Percentiles rank a stretch among this genome's conserved stretches.
These are phyloP conservation scores for Halophytophthora batemanensis DNA, from an alignment of 352 stramenopile genomes.

Conservation along the genomic window DNA sequence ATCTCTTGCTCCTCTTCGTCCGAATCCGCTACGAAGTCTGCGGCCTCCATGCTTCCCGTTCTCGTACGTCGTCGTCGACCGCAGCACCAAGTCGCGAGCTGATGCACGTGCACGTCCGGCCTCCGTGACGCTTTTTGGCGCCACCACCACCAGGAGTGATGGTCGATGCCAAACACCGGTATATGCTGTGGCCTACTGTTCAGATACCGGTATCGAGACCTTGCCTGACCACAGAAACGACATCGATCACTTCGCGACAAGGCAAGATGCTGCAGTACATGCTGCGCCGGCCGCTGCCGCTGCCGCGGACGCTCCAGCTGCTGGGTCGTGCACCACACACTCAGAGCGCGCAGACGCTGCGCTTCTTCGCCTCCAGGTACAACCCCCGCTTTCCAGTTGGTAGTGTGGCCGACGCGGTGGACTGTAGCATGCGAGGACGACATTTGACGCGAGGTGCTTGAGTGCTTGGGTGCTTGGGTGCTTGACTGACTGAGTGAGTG, in stretches of 20 bases:
- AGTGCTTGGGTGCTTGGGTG: neutral
- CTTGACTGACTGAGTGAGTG: no score
- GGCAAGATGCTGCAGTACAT: slow-evolving; percentile 25
- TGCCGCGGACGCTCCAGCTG: slow-evolving; percentile 16
- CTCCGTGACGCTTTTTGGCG: no score
- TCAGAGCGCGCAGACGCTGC: slow-evolving; percentile 6
- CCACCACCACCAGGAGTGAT: no score
- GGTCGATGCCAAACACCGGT: no score
- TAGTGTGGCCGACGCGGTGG: neutral
- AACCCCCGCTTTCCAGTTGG: neutral
- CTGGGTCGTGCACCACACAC: slow-evolving; percentile 6
- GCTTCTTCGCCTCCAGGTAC: slow-evolving; percentile 45
- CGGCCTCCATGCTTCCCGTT: slow-evolving; percentile 34
- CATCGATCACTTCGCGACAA: slow-evolving; percentile 21
- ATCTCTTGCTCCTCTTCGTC: slow-evolving; percentile 36
- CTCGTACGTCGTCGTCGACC: slow-evolving; percentile 2
- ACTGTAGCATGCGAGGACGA: no score
- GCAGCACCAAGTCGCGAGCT: no score
- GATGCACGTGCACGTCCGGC: no score
- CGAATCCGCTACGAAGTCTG: slow-evolving; percentile 57
- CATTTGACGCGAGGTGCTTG: neutral
- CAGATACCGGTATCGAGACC: no score
- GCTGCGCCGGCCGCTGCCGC: slow-evolving; percentile 21
- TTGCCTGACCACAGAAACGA: slow-evolving; percentile 3
- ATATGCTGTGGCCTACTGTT: no score